Conservation (phyloP, 768 basidiomycete genomes). For the Imleria badia region DNA sequence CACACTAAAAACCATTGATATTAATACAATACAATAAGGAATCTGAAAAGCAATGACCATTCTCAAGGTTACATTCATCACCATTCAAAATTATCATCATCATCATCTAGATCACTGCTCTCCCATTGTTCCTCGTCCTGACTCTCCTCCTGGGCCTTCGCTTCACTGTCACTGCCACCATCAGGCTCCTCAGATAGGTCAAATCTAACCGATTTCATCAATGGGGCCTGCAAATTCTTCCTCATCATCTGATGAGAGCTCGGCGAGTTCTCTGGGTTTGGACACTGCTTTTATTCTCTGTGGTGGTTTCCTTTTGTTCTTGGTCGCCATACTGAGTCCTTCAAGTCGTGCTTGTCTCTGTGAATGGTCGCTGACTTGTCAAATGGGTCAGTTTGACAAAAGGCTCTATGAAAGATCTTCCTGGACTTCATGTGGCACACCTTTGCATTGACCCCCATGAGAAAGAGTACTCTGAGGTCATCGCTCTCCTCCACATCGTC, state of each 20-base stretch:
- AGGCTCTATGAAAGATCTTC: neutral
- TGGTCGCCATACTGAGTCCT: neutral
- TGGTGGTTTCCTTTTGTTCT: constrained; percentile 1
- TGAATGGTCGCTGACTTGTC: neutral
- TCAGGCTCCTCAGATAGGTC: too few relatives aligned
- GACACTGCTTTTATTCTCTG: neutral
- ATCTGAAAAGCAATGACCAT: too few relatives aligned
- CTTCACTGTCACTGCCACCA: too few relatives aligned
- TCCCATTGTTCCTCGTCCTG: too few relatives aligned
- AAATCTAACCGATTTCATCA: too few relatives aligned
- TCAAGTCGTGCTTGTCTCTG: neutral
- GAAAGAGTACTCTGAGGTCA: neutral
- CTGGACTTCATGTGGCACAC: neutral
- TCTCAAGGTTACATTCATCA: too few relatives aligned
- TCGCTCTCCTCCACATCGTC: neutral
- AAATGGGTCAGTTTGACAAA: neutral
- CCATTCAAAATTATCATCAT: too few relatives aligned
- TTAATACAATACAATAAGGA: too few relatives aligned
- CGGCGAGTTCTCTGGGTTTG: neutral
- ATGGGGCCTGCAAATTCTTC: neutral
- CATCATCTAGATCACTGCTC: too few relatives aligned
- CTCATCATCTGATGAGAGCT: neutral
- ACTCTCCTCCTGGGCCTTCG: too few relatives aligned
- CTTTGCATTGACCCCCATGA: neutral
- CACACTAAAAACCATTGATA: too few relatives aligned